Base-by-base conservation (phyloP, 2,329 filamentous ascomycete species). In the Pseudogymnoascus sp. region DNA sequence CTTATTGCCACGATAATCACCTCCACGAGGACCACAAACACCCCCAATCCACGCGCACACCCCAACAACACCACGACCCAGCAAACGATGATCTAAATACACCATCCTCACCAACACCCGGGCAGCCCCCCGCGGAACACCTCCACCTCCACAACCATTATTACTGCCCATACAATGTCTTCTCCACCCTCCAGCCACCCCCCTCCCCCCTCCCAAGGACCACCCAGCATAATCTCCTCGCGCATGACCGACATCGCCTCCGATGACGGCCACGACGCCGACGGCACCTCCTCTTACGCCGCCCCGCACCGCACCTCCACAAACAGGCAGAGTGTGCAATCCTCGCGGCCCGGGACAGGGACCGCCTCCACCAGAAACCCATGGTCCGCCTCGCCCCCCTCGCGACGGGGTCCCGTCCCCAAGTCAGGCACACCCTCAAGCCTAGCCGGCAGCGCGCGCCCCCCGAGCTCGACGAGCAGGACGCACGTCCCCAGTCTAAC, bases 401-500 rank as follows among this genome's bases (percentile, higher is more conserved):
- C 86, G 62, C 82, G 86, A 64, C 83, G 82, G 63, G 66, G 64
- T 33, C 31, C 31, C 11, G 68, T 68, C 14, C 74, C 76, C 44
- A 53, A 53, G 7, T 47, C 42, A 6, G 21, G 21, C 11, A 50
- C 44, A 0, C 24, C 44, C 1, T 50, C 44, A 2, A 47, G 11
- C 8, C 42, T 47, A 14, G 19, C 16, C 3, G 42, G 42, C 33
- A 81, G 74, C 73, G 85, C 76, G 68, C 82, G 82, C 67, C 88
- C 80, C 62, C 81, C 80, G 14, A 93, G 87, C 68, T 82, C 90
- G 44, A 81, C 88, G 53, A 92, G 88, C 73, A 85, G 88, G 71
- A 95, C 90, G 44, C 95, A 99, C 79, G 92, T 96, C 19, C 93
- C 95, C 1, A 92, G 89, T 1, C 79, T 99, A 62, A 88, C 91